Base-by-base conservation (phyloP, 2,329 filamentous ascomycete species). In the Bipolaris zeicola region DNA sequence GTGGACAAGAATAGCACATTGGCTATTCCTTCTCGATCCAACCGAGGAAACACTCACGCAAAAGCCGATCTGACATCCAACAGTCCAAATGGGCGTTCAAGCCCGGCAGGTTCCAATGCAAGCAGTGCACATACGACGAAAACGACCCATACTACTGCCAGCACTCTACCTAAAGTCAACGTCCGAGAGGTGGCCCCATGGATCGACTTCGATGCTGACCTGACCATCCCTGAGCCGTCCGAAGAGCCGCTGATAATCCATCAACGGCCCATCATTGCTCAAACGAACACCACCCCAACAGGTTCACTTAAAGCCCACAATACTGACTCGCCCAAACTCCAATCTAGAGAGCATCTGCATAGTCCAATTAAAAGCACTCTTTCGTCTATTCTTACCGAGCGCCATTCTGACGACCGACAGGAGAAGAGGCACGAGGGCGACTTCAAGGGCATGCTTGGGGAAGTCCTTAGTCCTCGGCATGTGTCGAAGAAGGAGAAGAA, bases 111-210 rank as follows among this genome's bases (percentile, higher is more conserved):
- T 5, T 68, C 63, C 3, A 52, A 46, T 3, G 8, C 42, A 33
- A 67, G 63, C 38, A 67, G 57, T 31, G 45, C 28, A 3, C 58
- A 57, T 8, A 60, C 55, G 7, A 16, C 37, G 1, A 6, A 43
- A 24, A 43, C 34, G 6, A 37, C 34, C 1, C 56, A 57, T 3
- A 60, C 55, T 5, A 26, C 42, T 1, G 22, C 28, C 7, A 65
- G 55, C 38, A 54, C 55, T 18, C 3, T 57, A 39, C 34, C 50
- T 10, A 41, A 20, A 6, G 34, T 48, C 38, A 56, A 67, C 8
- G 65, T 69, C 33, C 52, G 53, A 34, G 66, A 70, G 42, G 59
- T 70, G 2, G 60, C 68, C 2, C 68, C 70, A 5, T 71, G 68
- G 68, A 55, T 63, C 2, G 64, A 68, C 20, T 55, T 46, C 13